Percentiles rank a stretch among this genome's conserved stretches.
phyloP scores from a whole-genome alignment of 148 eudicot genomes.

The Rheum nobile region DNA sequence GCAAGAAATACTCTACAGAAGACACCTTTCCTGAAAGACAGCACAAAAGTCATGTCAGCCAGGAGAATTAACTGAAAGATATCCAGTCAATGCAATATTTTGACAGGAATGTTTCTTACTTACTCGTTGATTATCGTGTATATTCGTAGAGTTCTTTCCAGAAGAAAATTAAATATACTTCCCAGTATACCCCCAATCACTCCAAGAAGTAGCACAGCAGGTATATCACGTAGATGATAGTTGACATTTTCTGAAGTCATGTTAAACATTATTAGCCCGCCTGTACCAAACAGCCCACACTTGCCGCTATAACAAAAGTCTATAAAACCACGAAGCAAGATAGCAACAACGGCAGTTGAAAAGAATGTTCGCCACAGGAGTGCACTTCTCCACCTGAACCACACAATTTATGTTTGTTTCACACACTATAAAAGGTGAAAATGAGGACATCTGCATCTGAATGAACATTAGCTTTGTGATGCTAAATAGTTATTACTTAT shows the following conservation, averaged over 20 bases:
- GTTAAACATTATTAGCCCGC: slow-evolving; percentile 91
- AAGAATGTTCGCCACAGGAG: slow-evolving; percentile 94
- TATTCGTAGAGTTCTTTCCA: slow-evolving; percentile 47
- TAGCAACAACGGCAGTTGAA: slow-evolving; percentile 75
- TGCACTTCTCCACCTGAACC: slow-evolving; percentile 93
- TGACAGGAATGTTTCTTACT: slow-evolving; percentile 16
- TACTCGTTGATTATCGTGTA: slow-evolving; percentile 60
- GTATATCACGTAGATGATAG: slow-evolving; percentile 65
- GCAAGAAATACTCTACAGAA: too few relatives aligned
- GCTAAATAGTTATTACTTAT: too few relatives aligned
- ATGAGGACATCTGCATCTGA: background rate
- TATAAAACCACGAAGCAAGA: slow-evolving; percentile 73
- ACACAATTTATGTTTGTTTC: slow-evolving; percentile 9
- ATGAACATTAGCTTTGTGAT: background rate
- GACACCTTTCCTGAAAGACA: too few relatives aligned
- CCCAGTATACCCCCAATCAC: slow-evolving; percentile 71
- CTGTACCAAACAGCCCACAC: slow-evolving; percentile 93
- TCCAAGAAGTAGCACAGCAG: slow-evolving; percentile 71
- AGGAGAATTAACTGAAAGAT: background rate
- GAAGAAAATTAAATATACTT: slow-evolving; percentile 56
- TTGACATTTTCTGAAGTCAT: slow-evolving; percentile 55
- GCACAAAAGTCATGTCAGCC: too few relatives aligned
- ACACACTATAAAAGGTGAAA: background rate
- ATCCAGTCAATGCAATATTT: background rate
- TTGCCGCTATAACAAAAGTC: slow-evolving; percentile 73